Evolutionary conservation across 2,329 filamentous ascomycete species (phyloP).

Genomic region (Botrytis fabae): DNA sequence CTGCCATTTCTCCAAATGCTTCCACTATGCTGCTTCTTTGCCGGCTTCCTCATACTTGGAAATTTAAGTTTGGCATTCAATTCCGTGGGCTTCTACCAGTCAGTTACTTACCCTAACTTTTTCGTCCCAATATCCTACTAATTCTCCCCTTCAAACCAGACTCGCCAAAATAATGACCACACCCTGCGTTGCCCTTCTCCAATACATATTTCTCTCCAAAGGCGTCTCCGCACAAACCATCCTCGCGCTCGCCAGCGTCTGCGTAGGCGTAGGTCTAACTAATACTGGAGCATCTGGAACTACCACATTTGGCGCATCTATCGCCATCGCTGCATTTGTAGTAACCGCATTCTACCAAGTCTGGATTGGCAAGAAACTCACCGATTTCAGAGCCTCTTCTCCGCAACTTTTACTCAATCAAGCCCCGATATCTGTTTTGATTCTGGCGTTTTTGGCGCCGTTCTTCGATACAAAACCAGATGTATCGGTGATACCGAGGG

Average conservation of each 20-base stretch:
- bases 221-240: constrained; percentile 45
- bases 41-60: constrained; percentile 48
- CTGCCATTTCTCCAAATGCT: constrained; percentile 47
- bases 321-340: constrained; percentile 47
- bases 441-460: constrained; percentile 46
- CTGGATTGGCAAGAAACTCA: constrained; percentile 51
- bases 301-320: constrained; percentile 46
- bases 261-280: constrained; percentile 47
- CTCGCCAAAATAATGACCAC: constrained; percentile 52
- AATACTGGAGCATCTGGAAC: constrained; percentile 45
- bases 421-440: constrained; percentile 47
- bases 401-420: constrained; percentile 49
- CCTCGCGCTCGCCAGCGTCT: constrained; percentile 45
- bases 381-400: constrained; percentile 46
- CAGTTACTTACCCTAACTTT: constrained; percentile 10
- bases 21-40: constrained; percentile 49
- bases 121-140: constrained; percentile 4
- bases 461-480: constrained; percentile 45
- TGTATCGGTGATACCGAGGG: constrained; percentile 40
- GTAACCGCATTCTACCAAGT: constrained; percentile 50
- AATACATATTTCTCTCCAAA: constrained; percentile 47
- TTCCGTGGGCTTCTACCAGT: constrained; percentile 50
- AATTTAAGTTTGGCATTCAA: constrained; percentile 50
- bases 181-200: constrained; percentile 48
- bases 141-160: constrained; percentile 24